Evolutionary conservation across 192 early-diverging fungal genomes (phyloP).

Genomic region (Hyaloraphidium curvatum): DNA sequence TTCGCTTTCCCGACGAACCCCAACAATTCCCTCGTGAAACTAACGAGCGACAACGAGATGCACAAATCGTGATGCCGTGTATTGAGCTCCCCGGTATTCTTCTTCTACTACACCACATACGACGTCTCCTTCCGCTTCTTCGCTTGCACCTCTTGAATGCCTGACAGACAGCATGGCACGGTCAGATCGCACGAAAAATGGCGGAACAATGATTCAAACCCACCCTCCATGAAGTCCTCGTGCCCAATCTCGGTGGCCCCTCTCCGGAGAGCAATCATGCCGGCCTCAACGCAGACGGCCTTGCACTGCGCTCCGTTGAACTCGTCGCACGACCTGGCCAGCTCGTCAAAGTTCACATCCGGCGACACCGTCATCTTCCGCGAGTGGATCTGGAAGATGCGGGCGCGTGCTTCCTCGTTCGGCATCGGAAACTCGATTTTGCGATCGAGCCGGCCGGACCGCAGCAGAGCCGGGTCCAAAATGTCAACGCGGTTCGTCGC

Average conservation of each 20-base stretch:
- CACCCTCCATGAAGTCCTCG: constrained; percentile 91
- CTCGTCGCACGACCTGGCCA: constrained; percentile 88
- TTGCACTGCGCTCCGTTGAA: constrained; percentile 99
- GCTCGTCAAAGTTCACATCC: constrained; percentile 92
- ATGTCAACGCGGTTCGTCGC: constrained; percentile 95
- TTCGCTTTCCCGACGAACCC: no score
- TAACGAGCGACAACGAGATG: no score
- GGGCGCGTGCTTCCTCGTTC: constrained; percentile 84
- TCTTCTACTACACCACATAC: no score
- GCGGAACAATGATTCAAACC: not conserved
- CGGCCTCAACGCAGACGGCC: constrained; percentile 94
- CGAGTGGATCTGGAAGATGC: constrained; percentile 93
- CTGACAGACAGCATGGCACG: no score
- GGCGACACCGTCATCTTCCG: constrained; percentile 92
- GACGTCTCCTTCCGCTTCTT: constrained; percentile 99
- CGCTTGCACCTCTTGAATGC: constrained; percentile 93
- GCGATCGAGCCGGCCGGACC: constrained; percentile 73
- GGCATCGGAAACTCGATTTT: constrained; percentile 85
- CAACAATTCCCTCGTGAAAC: no score
- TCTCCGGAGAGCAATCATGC: constrained; percentile 91
- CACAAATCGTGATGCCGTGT: no score
- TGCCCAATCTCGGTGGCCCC: constrained; percentile 72
- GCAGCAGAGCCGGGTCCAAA: constrained; percentile 70
- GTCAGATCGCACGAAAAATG: not conserved
- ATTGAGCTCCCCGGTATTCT: no score